These are phyloP conservation scores for Trametes cingulata DNA, from an alignment of 768 basidiomycete species.

Conservation along the genomic window DNA sequence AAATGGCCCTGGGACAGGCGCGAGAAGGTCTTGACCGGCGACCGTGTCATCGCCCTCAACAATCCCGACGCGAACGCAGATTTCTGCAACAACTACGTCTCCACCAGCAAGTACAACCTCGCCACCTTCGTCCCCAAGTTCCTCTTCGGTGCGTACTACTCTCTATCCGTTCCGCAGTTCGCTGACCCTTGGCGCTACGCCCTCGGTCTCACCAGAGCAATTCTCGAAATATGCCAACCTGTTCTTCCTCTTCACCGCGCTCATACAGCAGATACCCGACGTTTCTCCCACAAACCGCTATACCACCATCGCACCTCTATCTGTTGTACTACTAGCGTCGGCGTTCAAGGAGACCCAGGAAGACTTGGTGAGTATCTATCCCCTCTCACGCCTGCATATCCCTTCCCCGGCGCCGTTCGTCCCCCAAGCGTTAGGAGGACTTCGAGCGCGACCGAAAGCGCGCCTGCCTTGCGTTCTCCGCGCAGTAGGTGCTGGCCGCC, in stretches of 20 bases:
- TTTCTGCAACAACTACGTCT: conserved; percentile 80
- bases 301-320: conserved; percentile 92
- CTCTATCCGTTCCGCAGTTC: not conserved
- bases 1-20: conserved; percentile 87
- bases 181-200: conserved; percentile 8
- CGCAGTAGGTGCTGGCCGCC: too few species aligned
- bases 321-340: conserved; percentile 85
- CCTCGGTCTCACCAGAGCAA: conserved; percentile 63
- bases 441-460: too few species aligned
- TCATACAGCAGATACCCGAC: conserved; percentile 96
- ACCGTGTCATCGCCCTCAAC: conserved; percentile 83
- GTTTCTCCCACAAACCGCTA: conserved; percentile 95
- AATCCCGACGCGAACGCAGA: conserved; percentile 65
- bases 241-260: conserved; percentile 97
- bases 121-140: conserved; percentile 91
- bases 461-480: too few species aligned
- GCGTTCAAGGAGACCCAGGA: conserved; percentile 96
- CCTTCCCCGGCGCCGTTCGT: not conserved
- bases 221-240: conserved; percentile 98
- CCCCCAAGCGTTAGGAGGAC: too few species aligned
- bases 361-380: conserved; percentile 67
- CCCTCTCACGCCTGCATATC: not conserved
- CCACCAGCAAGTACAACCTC: conserved; percentile 93
- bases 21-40: conserved; percentile 62
- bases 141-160: conserved; percentile 64